Percentiles rank a stretch among this genome's conserved stretches.
Evolutionary conservation across 129 eudicot genomes (phyloP).

Genomic region (Flaveria linearis): DNA sequence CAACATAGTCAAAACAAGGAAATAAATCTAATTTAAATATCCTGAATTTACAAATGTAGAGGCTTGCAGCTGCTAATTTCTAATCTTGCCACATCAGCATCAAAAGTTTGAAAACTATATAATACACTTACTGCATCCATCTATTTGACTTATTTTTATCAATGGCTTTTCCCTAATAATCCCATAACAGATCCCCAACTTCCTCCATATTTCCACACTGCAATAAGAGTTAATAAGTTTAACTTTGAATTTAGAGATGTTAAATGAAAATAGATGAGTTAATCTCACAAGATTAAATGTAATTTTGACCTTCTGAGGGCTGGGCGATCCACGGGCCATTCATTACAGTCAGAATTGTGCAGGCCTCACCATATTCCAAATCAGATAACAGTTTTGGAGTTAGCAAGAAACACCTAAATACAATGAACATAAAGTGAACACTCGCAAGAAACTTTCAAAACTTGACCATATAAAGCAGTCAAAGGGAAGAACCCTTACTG

Average conservation of each 20-base stretch:
- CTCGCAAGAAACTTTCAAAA: not conserved
- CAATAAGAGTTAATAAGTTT: slow-evolving; percentile 15
- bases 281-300: slow-evolving; percentile 1
- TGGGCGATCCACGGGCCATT: slow-evolving; percentile 89
- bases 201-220: slow-evolving; percentile 90
- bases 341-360: slow-evolving; percentile 74
- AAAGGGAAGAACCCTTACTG: slow-evolving; percentile 59
- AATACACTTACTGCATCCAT: slow-evolving; percentile 8
- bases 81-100: slow-evolving; percentile 4
- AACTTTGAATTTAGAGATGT: slow-evolving; percentile 13
- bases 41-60: slow-evolving; percentile 13
- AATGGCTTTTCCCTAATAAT: slow-evolving; percentile 47
- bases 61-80: slow-evolving; percentile 22
- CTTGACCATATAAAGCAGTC: not conserved
- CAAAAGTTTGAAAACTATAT: slow-evolving; percentile 13
- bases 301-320: slow-evolving; percentile 66
- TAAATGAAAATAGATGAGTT: slow-evolving; percentile 4
- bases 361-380: slow-evolving; percentile 81
- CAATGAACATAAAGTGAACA: not conserved
- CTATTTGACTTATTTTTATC: not conserved
- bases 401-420: slow-evolving; percentile 85
- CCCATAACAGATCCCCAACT: slow-evolving; percentile 64
- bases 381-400: slow-evolving; percentile 91
- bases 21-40: not conserved
- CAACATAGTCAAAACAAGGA: not conserved